Conservation (phyloP, 2,329 filamentous ascomycete species). For the Colletotrichum costaricense region DNA sequence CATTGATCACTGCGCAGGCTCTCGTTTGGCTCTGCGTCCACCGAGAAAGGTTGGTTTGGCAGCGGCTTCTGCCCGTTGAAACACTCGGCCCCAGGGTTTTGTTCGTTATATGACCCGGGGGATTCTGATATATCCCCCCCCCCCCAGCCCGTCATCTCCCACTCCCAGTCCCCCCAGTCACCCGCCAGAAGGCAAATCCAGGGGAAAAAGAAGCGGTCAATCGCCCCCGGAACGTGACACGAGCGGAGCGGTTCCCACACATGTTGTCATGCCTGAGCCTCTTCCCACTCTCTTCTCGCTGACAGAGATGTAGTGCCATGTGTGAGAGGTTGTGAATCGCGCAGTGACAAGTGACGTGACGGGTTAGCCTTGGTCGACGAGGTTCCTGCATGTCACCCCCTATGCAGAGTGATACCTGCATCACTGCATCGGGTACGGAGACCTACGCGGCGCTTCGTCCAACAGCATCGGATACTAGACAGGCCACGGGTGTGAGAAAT, state of each 20-base stretch:
- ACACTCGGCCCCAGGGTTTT: conserved; percentile 21
- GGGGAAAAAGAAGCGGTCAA: conserved; percentile 29
- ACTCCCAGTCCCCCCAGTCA: not conserved
- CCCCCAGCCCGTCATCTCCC: conserved; percentile 10
- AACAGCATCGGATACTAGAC: not conserved
- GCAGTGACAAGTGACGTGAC: conserved; percentile 29
- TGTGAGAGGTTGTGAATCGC: conserved; percentile 11
- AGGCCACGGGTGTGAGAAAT: not conserved
- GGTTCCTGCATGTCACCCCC: conserved; percentile 12
- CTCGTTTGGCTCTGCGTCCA: not conserved
- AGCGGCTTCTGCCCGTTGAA: conserved; percentile 29
- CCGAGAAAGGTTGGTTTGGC: conserved; percentile 7
- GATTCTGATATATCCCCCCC: conserved; percentile 31
- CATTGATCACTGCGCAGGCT: conserved; percentile 3
- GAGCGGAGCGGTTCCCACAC: conserved; percentile 7
- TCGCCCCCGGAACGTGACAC: not conserved
- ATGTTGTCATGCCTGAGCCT: not conserved
- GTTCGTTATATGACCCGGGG: conserved; percentile 21
- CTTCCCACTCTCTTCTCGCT: not conserved
- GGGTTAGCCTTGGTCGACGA: conserved; percentile 14
- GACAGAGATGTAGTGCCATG: conserved; percentile 13
- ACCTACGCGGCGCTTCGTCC: not conserved
- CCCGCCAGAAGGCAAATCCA: conserved; percentile 10
- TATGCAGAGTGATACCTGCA: conserved; percentile 27
- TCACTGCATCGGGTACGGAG: conserved; percentile 4